Conservation (phyloP, 306 rosid species). For the barrel medic (Medicago truncatula) region DNA sequence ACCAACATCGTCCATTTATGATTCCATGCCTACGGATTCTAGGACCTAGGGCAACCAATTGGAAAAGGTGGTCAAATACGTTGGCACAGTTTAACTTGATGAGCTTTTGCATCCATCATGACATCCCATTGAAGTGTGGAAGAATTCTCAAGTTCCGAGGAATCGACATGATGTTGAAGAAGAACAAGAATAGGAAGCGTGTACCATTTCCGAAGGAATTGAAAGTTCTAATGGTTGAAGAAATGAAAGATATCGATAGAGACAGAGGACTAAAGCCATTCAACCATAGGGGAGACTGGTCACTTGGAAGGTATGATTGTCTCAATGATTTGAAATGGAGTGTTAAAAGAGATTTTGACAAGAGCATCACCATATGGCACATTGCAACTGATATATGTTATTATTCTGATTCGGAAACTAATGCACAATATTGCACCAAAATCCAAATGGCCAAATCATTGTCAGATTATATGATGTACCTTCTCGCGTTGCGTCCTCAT, state of each 20-base stretch:
- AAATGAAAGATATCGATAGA: conserved; percentile 55
- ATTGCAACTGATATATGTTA: conserved; percentile 72
- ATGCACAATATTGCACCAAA: neutral
- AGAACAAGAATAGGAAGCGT: conserved; percentile 39
- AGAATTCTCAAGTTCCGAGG: conserved; percentile 46
- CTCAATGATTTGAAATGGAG: conserved; percentile 51
- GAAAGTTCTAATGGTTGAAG: conserved; percentile 53
- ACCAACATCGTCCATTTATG: conserved; percentile 45
- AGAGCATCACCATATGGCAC: conserved; percentile 73
- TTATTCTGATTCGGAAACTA: conserved; percentile 32
- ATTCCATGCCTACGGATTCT: conserved; percentile 50
- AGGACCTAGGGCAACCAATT: conserved; percentile 40
- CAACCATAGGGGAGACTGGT: conserved; percentile 60
- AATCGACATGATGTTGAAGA: conserved; percentile 46
- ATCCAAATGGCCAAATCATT: conserved; percentile 47
- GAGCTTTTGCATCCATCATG: conserved; percentile 56
- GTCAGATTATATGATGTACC: conserved; percentile 75
- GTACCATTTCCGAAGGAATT: conserved; percentile 42
- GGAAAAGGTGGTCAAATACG: conserved; percentile 76
- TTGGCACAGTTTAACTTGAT: conserved; percentile 66
- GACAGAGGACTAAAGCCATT: conserved; percentile 51
- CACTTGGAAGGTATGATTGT: conserved; percentile 55
- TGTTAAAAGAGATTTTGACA: conserved; percentile 58
- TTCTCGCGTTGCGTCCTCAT: conserved; percentile 62
- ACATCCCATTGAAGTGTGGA: conserved; percentile 45